phyloP scores from a whole-genome alignment of 805 yeast genomes.

The Saturnispora sanitii region DNA sequence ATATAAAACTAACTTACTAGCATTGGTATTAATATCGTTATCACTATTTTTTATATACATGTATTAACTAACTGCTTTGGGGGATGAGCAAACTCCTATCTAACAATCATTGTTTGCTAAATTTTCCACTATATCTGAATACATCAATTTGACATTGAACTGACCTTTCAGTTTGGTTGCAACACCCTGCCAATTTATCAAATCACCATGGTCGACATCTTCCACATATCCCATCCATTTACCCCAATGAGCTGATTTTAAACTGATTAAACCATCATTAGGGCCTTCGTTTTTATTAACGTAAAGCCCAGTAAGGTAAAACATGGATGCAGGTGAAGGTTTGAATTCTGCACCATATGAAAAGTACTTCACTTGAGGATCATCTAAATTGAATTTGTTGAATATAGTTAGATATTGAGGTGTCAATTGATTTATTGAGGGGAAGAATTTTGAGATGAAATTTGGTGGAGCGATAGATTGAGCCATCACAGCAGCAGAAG shows the following conservation, averaged over 20 bases:
- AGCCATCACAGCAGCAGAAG: constrained; percentile 69
- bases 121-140: constrained; percentile 56
- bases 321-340: constrained; percentile 55
- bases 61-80: constrained; percentile 14
- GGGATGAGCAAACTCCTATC: constrained; percentile 1
- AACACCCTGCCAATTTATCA: constrained; percentile 72
- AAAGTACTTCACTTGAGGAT: constrained; percentile 58
- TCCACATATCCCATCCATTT: constrained; percentile 67
- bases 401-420: constrained; percentile 42
- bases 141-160: constrained; percentile 62
- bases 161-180: constrained; percentile 29
- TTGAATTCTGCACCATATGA: constrained; percentile 72
- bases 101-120: constrained; percentile 51
- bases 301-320: constrained; percentile 54
- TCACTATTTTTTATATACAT: too few relatives aligned
- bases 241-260: constrained; percentile 77
- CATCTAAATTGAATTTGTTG: constrained; percentile 43
- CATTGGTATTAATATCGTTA: too few relatives aligned
- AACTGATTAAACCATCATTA: constrained; percentile 83
- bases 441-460: constrained; percentile 19
- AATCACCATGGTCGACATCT: constrained; percentile 75
- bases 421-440: constrained; percentile 55
- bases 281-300: constrained; percentile 42
- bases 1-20: too few relatives aligned
- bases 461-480: constrained; percentile 23